Conservation (phyloP, 2,329 filamentous ascomycete genomes). For the Rachicladosporium sp. region DNA sequence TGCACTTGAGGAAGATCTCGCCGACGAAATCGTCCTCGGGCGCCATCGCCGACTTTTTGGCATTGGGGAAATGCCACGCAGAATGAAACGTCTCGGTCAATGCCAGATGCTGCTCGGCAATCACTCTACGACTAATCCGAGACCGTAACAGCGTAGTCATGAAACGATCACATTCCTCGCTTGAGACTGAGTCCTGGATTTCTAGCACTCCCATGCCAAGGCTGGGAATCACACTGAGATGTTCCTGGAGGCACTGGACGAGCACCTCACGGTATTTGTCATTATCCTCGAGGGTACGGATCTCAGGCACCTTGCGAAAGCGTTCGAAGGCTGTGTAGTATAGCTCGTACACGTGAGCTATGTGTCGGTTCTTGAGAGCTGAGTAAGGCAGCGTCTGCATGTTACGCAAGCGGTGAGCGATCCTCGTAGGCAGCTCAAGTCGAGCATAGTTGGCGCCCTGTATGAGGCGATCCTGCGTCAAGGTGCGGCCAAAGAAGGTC, state of each 20-base stretch:
- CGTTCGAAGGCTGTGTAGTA: slow-evolving; percentile 96
- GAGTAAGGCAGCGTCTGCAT: slow-evolving; percentile 95
- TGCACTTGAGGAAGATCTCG: slow-evolving; percentile 88
- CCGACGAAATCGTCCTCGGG: slow-evolving; percentile 76
- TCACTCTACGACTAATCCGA: slow-evolving; percentile 86
- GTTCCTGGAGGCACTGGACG: slow-evolving; percentile 66
- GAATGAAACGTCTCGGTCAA: slow-evolving; percentile 89
- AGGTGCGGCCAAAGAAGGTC: slow-evolving; percentile 89
- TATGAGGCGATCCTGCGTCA: slow-evolving; percentile 80
- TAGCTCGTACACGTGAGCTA: slow-evolving; percentile 88
- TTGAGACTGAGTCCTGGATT: slow-evolving; percentile 68
- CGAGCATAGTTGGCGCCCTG: slow-evolving; percentile 96
- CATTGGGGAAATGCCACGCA: slow-evolving; percentile 75
- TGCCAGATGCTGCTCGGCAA: slow-evolving; percentile 92
- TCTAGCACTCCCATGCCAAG: slow-evolving; percentile 90
- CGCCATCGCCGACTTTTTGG: slow-evolving; percentile 49
- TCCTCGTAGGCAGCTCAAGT: slow-evolving; percentile 76
- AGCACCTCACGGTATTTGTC: slow-evolving; percentile 74
- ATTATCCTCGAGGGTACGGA: slow-evolving; percentile 80
- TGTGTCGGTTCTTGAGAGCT: slow-evolving; percentile 87
- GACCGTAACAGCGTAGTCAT: slow-evolving; percentile 91
- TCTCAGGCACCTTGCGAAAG: slow-evolving; percentile 71
- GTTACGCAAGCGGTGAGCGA: slow-evolving; percentile 88
- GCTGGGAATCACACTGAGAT: slow-evolving; percentile 86
- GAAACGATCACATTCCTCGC: slow-evolving; percentile 75